Base-by-base conservation (phyloP, 495 filamentous ascomycete genomes). In the Mytilinidion resinicola region DNA sequence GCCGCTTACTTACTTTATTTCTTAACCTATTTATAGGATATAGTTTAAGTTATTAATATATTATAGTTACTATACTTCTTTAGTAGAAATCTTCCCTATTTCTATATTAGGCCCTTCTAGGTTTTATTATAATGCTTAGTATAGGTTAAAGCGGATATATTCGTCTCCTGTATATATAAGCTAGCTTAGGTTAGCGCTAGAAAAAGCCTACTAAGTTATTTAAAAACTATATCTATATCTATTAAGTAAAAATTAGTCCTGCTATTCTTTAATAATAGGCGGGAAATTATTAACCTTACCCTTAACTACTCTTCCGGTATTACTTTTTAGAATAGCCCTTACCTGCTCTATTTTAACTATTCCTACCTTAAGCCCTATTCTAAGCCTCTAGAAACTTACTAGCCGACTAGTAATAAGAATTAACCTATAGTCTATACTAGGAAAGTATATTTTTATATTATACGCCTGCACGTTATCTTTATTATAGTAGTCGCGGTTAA, bases 361-460 rank as follows among this genome's bases (percentile, higher is more conserved):
- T 48, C 46, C 41, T 43, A 39, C 72, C 64, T 53, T 44, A 20
- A 44, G 15, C 20, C 41, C 38, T 44, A n/a, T 11, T 19, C 54
- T 42, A 19, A n/a, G 39, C 42, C 42, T 25, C 41, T 34, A 17
- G 4, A 56, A 42, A 21, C 59, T 51, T 4, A 65, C 58, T 38
- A 68, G 72, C 38, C 72, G 68, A 4, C 72, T 76, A 48, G 74
- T 76, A 15, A 76, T 67, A 10, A 77, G 53, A 43, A 77, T 61
- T 10, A 65, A 69, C 7, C 72, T 73, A 53, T 76, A 70, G 47
- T 67, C 53, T 30, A 56, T 39, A 9, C 69, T 52, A 11, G 73
- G 70, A 37, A 77, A 59, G 51, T 68, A 75, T 19, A 43, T 51
- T n/a, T 58, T 47, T 50, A 77, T 69, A 57, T 77, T 60, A 42